Percentiles rank a stretch among this genome's conserved stretches.
These are phyloP conservation scores for Fusarium sp. DNA, from an alignment of 2,329 filamentous ascomycete species.

Conservation along the genomic window DNA sequence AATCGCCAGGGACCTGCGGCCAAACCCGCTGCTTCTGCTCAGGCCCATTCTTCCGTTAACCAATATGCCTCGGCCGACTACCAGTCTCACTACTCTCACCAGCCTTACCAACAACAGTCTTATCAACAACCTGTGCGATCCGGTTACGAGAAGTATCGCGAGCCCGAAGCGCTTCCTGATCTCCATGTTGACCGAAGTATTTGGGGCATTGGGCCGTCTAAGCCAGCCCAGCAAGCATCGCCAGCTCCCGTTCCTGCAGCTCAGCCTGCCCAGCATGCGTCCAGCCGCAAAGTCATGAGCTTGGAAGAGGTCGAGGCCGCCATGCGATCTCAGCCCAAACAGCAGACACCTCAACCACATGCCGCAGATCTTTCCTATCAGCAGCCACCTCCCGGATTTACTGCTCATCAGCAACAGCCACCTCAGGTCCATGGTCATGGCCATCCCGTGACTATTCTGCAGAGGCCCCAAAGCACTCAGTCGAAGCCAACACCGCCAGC, in stretches of 20 bases:
- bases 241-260: slow-evolving; percentile 44
- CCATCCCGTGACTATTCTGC: slow-evolving; percentile 67
- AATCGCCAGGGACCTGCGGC: slow-evolving; percentile 76
- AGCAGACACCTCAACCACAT: slow-evolving; percentile 54
- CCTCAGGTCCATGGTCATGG: slow-evolving; percentile 53
- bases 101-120: slow-evolving; percentile 38
- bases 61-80: slow-evolving; percentile 55
- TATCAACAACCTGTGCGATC: slow-evolving; percentile 73
- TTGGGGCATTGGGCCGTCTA: slow-evolving; percentile 80
- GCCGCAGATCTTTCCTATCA: slow-evolving; percentile 46
- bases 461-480: slow-evolving; percentile 61
- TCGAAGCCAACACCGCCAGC: slow-evolving; percentile 55
- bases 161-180: slow-evolving; percentile 86
- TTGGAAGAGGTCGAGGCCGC: slow-evolving; percentile 96
- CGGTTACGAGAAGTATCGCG: slow-evolving; percentile 92
- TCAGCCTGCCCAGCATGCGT: slow-evolving; percentile 41
- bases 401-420: slow-evolving; percentile 47
- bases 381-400: slow-evolving; percentile 44
- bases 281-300: slow-evolving; percentile 86
- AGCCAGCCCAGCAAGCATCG: slow-evolving; percentile 51
- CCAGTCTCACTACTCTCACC: slow-evolving; percentile 41
- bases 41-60: slow-evolving; percentile 49
- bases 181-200: slow-evolving; percentile 93
- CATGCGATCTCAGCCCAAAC: slow-evolving; percentile 78
- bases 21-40: slow-evolving; percentile 49